A percentile compares a stretch with the other conserved stretches of the same genome.
Conservation (phyloP, 164 flowering plant species). For the Buxus sempervirens region DNA sequence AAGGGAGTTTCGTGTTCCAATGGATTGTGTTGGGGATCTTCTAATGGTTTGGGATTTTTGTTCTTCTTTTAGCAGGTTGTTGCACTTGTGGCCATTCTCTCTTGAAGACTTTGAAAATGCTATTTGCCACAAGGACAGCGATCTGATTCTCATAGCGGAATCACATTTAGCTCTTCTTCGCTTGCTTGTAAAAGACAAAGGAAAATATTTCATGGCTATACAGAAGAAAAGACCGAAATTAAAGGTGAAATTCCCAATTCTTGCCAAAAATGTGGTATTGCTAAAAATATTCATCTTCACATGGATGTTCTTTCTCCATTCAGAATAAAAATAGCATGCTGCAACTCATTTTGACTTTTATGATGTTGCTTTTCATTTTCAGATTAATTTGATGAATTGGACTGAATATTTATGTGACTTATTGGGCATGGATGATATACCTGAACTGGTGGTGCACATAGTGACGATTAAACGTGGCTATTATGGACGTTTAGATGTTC, state of each 20-base stretch:
- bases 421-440: slow-evolving; percentile 55
- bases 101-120: slow-evolving; percentile 89
- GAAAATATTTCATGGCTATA: slow-evolving; percentile 37
- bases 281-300: neutral
- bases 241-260: slow-evolving; percentile 43
- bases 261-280: neutral
- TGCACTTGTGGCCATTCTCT: slow-evolving; percentile 74
- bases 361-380: slow-evolving; percentile 22
- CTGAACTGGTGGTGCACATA: slow-evolving; percentile 38
- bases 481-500: slow-evolving; percentile 69
- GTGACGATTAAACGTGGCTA: slow-evolving; percentile 80
- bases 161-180: slow-evolving; percentile 66
- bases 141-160: slow-evolving; percentile 62
- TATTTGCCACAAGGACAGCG: slow-evolving; percentile 72
- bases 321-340: neutral
- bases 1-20: slow-evolving; percentile 65
- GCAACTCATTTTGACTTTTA: slow-evolving; percentile 1
- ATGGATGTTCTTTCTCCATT: neutral
- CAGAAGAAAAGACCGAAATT: slow-evolving; percentile 47
- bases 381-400: slow-evolving; percentile 82
- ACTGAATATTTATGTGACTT: slow-evolving; percentile 81
- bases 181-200: slow-evolving; percentile 60
- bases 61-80: slow-evolving; percentile 63
- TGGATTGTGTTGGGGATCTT: slow-evolving; percentile 84
- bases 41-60: slow-evolving; percentile 96